Evolutionary conservation across 768 basidiomycete genomes (phyloP), one percentile per base, ranked within the genome.

Genomic region (Hydnomerulius pinastri): DNA sequence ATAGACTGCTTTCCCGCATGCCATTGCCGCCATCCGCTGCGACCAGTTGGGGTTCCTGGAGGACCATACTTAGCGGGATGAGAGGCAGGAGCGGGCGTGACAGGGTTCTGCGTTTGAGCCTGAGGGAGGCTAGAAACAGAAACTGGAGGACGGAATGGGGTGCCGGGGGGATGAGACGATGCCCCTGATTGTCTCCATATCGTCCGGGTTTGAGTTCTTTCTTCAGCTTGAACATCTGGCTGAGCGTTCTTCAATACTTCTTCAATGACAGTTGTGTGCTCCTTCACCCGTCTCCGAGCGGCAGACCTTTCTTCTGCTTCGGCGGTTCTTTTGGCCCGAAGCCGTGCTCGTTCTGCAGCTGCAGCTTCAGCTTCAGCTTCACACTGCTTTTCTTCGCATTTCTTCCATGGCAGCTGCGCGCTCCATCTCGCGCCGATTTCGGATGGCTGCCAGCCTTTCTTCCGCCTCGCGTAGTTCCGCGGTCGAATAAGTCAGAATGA

Each of bases 301-400:
- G 15, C 15, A 35, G n/a, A 7, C 13, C 17, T 35, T 35, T 5
- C 33, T 2, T 35, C 33, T 35, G 33, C 33, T 35, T 35, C n/a
- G n/a, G n/a, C 33, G n/a, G n/a, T 11, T 11, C n/a, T 6, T 43
- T 56, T 64, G 6, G 68, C 65, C 7, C 69, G 70, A 45, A 81
- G 77, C 68, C 21, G 46, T 48, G 38, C 75, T 76, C 40, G 70
- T 75, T 62, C 77, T 50, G 60, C 77, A 7, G n/a, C n/a, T n/a
- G n/a, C 30, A 13, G 85, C 84, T 58, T 87, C 85, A n/a, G 86
- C 86, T 57, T 86, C 86, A 43, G n/a, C n/a, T n/a, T n/a, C 85
- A 77, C 57, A 83, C 77, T 28, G 64, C 68, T 54, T 80, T 83
- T 30, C 77, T 68, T 12, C 77, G 79, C 4, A 79, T 81, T 36